Conservation (phyloP, 2,329 filamentous ascomycete genomes). For the Septoria linicola region DNA sequence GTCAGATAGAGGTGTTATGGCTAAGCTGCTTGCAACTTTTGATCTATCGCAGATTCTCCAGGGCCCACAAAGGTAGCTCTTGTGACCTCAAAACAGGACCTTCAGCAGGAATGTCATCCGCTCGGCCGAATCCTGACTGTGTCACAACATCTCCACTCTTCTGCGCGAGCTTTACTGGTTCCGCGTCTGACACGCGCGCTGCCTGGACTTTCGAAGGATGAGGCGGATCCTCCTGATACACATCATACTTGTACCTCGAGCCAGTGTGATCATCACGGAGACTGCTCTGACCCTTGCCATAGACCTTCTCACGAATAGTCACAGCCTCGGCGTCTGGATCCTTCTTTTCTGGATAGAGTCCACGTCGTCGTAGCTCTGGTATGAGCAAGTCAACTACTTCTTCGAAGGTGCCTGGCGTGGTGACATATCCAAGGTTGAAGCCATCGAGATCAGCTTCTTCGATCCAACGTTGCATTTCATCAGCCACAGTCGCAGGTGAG, state of each 20-base stretch:
- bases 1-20: too few species aligned
- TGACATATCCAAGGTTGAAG: conserved; percentile 49
- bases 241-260: conserved; percentile 60
- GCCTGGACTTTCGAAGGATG: not conserved
- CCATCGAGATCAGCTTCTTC: conserved; percentile 45
- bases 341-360: conserved; percentile 31
- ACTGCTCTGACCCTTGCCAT: conserved; percentile 58
- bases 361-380: conserved; percentile 47
- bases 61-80: not conserved
- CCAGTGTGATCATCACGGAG: conserved; percentile 61
- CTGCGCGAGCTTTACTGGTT: not conserved
- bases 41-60: not conserved
- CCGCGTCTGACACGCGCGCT: not conserved
- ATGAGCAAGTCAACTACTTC: conserved; percentile 53
- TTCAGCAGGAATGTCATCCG: conserved; percentile 2
- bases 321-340: conserved; percentile 24
- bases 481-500: conserved; percentile 47
- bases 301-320: conserved; percentile 55
- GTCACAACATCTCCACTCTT: not conserved
- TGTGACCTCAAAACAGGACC: conserved; percentile 1
- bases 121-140: not conserved
- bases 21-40: too few species aligned
- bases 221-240: conserved; percentile 55
- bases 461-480: conserved; percentile 51
- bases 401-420: conserved; percentile 54